Percentiles rank a stretch among this genome's conserved stretches.
These are phyloP conservation scores for Nigrospora sphaerica DNA, from an alignment of 2,329 filamentous ascomycete species.

Conservation along the genomic window DNA sequence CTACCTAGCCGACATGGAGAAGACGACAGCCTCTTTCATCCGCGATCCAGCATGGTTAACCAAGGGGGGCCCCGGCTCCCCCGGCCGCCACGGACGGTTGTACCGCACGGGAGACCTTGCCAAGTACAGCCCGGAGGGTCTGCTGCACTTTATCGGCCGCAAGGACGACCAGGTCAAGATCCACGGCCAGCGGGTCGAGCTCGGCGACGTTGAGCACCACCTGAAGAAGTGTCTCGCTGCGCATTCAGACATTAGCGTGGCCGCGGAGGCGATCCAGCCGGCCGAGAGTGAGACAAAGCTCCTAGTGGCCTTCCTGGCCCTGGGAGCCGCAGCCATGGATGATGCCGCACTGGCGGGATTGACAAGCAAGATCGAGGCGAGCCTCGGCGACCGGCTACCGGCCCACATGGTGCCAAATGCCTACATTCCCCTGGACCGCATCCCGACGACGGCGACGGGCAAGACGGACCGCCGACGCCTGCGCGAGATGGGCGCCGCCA, in stretches of 20 bases:
- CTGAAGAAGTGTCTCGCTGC: background rate
- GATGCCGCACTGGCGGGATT: too few species aligned
- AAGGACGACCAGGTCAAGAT: slow-evolving; percentile 45
- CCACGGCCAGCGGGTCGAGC: slow-evolving; percentile 40
- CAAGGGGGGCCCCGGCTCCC: background rate
- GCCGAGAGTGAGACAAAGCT: background rate
- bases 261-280: background rate
- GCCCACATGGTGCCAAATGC: slow-evolving; percentile 10
- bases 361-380: background rate
- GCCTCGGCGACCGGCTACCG: slow-evolving; percentile 19
- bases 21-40: slow-evolving; percentile 4
- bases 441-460: background rate
- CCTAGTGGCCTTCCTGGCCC: background rate
- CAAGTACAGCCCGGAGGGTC: slow-evolving; percentile 15
- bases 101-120: slow-evolving; percentile 28
- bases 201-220: slow-evolving; percentile 19
- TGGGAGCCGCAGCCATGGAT: too few species aligned
- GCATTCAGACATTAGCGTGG: background rate
- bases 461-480: slow-evolving; percentile 3
- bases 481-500: slow-evolving; percentile 1
- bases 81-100: slow-evolving; percentile 3
- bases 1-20: slow-evolving; percentile 1
- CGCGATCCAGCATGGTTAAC: slow-evolving; percentile 1
- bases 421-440: background rate
- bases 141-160: slow-evolving; percentile 24